phyloP scores from a whole-genome alignment of 495 filamentous ascomycete genomes.

The Xylaria bambusicola region DNA sequence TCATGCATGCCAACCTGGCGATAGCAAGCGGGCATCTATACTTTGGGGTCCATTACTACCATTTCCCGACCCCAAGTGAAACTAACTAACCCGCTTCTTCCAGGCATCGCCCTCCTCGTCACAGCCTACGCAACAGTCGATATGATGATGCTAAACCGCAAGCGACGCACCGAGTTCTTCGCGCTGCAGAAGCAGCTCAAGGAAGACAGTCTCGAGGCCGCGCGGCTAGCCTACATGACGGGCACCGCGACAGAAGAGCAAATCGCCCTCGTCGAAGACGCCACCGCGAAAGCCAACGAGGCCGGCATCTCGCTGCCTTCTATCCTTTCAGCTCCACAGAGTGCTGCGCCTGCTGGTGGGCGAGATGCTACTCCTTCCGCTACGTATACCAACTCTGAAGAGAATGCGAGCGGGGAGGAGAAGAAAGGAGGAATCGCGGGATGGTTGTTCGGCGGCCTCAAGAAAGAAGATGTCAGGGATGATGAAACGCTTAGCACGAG shows the following conservation, averaged over 20 bases:
- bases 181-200: slow-evolving; percentile 62
- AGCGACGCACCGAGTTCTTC: slow-evolving; percentile 64
- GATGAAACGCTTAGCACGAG: background rate
- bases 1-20: too few relatives aligned
- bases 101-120: slow-evolving; percentile 71
- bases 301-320: slow-evolving; percentile 40
- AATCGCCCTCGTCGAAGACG: slow-evolving; percentile 50
- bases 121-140: slow-evolving; percentile 81
- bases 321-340: slow-evolving; percentile 28
- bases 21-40: too few relatives aligned
- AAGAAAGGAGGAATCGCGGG: slow-evolving; percentile 37
- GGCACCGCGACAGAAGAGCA: slow-evolving; percentile 64
- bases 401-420: background rate
- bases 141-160: slow-evolving; percentile 85
- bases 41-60: too few relatives aligned
- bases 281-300: slow-evolving; percentile 31
- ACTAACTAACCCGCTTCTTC: background rate
- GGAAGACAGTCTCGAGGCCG: slow-evolving; percentile 51
- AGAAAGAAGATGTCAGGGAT: slow-evolving; percentile 59
- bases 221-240: slow-evolving; percentile 60
- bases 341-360: slow-evolving; percentile 3
- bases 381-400: background rate
- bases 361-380: background rate
- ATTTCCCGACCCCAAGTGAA: too few relatives aligned
- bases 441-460: slow-evolving; percentile 52